Evolutionary conservation across 441 rosid species (phyloP).

Genomic region (Pelargonium australe): DNA sequence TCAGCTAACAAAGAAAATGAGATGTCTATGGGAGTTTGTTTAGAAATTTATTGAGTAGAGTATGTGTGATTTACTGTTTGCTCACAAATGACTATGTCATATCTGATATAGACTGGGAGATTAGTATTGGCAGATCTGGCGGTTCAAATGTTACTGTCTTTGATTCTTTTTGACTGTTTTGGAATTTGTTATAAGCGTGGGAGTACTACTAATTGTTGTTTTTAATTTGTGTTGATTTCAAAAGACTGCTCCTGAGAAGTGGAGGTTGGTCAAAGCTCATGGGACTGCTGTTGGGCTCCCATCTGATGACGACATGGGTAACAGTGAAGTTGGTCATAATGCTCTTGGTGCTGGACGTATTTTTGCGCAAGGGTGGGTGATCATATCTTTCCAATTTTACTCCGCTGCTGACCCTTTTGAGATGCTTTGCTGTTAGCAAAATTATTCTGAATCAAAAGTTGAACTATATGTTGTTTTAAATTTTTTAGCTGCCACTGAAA

Average conservation of each 20-base stretch:
- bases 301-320: slow-evolving; percentile 96
- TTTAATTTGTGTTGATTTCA: neutral
- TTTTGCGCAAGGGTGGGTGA: slow-evolving; percentile 69
- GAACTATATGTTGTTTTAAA: no score
- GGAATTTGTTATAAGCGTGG: no score
- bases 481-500: neutral
- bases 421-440: neutral
- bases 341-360: slow-evolving; percentile 97
- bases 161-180: no score
- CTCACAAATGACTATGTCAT: no score
- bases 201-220: neutral
- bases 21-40: no score
- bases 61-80: no score
- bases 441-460: neutral
- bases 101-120: no score
- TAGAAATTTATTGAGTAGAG: no score
- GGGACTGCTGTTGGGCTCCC: slow-evolving; percentile 94
- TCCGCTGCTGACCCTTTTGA: neutral
- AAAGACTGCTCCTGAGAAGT: slow-evolving; percentile 65
- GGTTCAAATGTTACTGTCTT: no score
- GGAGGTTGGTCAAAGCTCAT: slow-evolving; percentile 88
- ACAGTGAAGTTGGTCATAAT: slow-evolving; percentile 97
- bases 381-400: neutral
- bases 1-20: no score
- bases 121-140: no score